A percentile compares a stretch with the other conserved stretches of the same genome.
phyloP scores from a whole-genome alignment of 116 monocot genomes.

The Papilionanthe hybrid region DNA sequence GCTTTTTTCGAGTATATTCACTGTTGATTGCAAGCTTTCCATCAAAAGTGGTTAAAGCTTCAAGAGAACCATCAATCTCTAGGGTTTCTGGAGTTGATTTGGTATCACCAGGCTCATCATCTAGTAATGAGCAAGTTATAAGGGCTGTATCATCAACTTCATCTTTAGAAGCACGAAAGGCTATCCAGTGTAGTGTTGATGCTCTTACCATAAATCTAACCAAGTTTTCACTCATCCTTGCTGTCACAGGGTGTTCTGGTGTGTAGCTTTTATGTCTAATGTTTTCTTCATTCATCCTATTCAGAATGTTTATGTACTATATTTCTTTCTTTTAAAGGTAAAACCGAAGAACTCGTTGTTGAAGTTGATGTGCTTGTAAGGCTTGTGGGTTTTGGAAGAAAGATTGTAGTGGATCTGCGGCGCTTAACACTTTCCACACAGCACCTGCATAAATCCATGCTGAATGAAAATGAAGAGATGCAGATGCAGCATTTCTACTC shows the following conservation, averaged over 20 bases:
- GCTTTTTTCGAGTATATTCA: slow-evolving; percentile 39
- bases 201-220: slow-evolving; percentile 32
- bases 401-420: slow-evolving; percentile 35
- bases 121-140: slow-evolving; percentile 11
- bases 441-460: slow-evolving; percentile 10
- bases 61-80: slow-evolving; percentile 3
- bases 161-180: slow-evolving; percentile 17
- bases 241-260: slow-evolving; percentile 51
- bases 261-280: slow-evolving; percentile 14
- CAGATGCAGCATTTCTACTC: slow-evolving; percentile 39
- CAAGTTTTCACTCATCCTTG: slow-evolving; percentile 51
- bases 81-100: slow-evolving; percentile 12
- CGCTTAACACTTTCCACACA: slow-evolving; percentile 38
- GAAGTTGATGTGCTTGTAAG: slow-evolving; percentile 45
- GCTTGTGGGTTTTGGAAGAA: slow-evolving; percentile 26
- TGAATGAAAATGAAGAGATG: slow-evolving; percentile 10
- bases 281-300: neutral
- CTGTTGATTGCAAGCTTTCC: slow-evolving; percentile 17
- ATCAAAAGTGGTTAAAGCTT: slow-evolving; percentile 7
- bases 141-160: slow-evolving; percentile 3
- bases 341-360: slow-evolving; percentile 31
- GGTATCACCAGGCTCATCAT: slow-evolving; percentile 7
- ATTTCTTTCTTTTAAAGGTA: slow-evolving; percentile 31
- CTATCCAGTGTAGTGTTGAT: slow-evolving; percentile 13
- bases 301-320: slow-evolving; percentile 12